Conservation (phyloP, 1,139 yeast species). For the Zygosaccharomyces pseudobailii region DNA sequence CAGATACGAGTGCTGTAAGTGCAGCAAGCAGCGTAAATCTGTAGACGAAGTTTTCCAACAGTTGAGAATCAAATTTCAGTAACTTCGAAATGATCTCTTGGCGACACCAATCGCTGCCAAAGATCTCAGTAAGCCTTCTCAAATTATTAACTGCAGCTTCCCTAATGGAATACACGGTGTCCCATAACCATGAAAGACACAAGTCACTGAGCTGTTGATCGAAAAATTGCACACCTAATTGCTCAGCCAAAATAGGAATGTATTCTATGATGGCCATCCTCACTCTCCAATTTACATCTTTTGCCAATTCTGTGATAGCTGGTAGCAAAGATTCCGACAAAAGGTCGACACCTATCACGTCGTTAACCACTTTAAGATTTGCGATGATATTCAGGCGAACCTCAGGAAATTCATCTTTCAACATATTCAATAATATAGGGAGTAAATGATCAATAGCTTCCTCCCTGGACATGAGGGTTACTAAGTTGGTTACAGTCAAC, state of each 20-base stretch:
- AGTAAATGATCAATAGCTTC: slow-evolving; percentile 75
- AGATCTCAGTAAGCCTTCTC: slow-evolving; percentile 72
- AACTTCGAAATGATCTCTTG: slow-evolving; percentile 75
- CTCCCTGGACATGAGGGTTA: slow-evolving; percentile 83
- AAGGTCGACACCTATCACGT: slow-evolving; percentile 87
- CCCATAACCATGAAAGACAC: slow-evolving; percentile 98
- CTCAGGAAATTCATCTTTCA: slow-evolving; percentile 95
- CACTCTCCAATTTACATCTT: slow-evolving; percentile 97
- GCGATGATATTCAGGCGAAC: slow-evolving; percentile 93
- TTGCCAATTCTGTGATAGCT: slow-evolving; percentile 93
- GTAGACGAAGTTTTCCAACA: slow-evolving; percentile 59
- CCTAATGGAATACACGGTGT: slow-evolving; percentile 91
- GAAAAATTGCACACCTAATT: slow-evolving; percentile 88
- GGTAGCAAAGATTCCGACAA: slow-evolving; percentile 86
- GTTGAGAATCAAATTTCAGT: slow-evolving; percentile 44
- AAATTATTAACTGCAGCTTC: slow-evolving; percentile 91
- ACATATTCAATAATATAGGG: slow-evolving; percentile 88
- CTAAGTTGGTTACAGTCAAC: slow-evolving; percentile 76
- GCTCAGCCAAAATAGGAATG: slow-evolving; percentile 93
- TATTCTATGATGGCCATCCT: slow-evolving; percentile 95
- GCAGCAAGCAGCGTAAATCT: slow-evolving; percentile 90
- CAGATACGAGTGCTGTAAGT: slow-evolving; percentile 71
- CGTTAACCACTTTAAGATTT: slow-evolving; percentile 84
- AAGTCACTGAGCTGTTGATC: slow-evolving; percentile 85
- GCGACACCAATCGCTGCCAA: slow-evolving; percentile 94